Evolutionary conservation across 257 asterid species (phyloP).

Genomic region (Phtheirospermum japonicum): DNA sequence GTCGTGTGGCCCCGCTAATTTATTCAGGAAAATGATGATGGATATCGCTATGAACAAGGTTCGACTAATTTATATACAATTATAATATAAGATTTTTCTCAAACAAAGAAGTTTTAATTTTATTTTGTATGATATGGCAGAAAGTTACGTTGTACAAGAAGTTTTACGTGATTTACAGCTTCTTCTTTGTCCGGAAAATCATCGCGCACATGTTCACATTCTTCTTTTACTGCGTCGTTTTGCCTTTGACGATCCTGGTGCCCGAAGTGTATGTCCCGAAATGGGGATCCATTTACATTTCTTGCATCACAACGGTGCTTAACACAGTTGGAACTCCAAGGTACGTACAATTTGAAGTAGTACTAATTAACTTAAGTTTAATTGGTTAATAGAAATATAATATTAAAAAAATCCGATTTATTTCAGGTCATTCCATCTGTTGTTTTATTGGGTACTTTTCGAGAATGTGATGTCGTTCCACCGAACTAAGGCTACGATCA

Average conservation of each 20-base stretch:
- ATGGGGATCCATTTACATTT: slow-evolving; percentile 92
- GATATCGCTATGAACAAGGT: slow-evolving; percentile 86
- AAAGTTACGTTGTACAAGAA: slow-evolving; percentile 79
- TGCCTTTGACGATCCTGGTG: slow-evolving; percentile 54
- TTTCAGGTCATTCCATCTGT: slow-evolving; percentile 77
- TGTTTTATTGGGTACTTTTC: slow-evolving; percentile 94
- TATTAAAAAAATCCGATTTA: not conserved
- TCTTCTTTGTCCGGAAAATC: slow-evolving; percentile 93
- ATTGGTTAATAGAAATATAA: no score
- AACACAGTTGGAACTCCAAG: slow-evolving; percentile 96
- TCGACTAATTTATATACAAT: not conserved
- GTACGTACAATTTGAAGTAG: slow-evolving; percentile 27
- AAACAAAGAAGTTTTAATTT: no score
- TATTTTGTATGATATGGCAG: no score
- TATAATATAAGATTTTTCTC: no score
- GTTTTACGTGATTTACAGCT: slow-evolving; percentile 92
- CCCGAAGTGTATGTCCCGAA: slow-evolving; percentile 71
- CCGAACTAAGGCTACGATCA: slow-evolving; percentile 92
- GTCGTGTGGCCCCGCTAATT: slow-evolving; percentile 97
- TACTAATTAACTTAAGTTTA: no score
- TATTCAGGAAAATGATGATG: slow-evolving; percentile 87
- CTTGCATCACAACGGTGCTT: slow-evolving; percentile 80
- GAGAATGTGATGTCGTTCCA: slow-evolving; percentile 97
- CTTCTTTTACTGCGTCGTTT: slow-evolving; percentile 63
- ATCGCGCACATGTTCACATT: slow-evolving; percentile 92